Base-by-base conservation (phyloP, 176 grass and related monocot species). In the Aegilops umbellulata region DNA sequence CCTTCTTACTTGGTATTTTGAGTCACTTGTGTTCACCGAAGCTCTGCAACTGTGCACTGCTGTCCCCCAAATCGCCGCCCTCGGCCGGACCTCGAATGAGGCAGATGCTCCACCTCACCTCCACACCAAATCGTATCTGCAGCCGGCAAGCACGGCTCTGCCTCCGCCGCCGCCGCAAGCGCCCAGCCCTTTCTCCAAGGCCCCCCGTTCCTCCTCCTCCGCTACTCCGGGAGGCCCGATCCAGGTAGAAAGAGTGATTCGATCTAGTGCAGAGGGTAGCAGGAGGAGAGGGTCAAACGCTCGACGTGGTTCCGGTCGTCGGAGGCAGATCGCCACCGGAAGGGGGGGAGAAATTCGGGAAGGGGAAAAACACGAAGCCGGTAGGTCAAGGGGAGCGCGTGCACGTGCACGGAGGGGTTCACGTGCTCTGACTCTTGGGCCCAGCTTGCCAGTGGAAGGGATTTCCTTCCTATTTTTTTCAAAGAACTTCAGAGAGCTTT, bases 331-430 rank as follows among this genome's bases (percentile, higher is more conserved):
- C 73, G 49, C 44, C 73, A 51, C 72, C 72, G 69, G 72, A 29
- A 29, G 14, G 72, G 46, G 72, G 72, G 72, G 3, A 53, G 73
- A 76, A 76, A 76, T 76, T 30, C 15, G 46, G 73, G 73, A 76
- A 76, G 73, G 73, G 73, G 26, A 26, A 70, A 34, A 69, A 69
- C 30, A 49, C 44, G 4, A 53, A 22, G 44, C 46, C 7, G 73
- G 73, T 31, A 53, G 26, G 73, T 76, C 73, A 76, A 76, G 5
- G 4, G 44, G 73, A 58, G 53, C 0, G 19, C 53, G 17, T 30
- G 73, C 49, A 76, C 25, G 44, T 75, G 42, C 70, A 47, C 23
- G 39, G 38, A 32, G 11, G 29, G 10, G 69, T 42, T 71, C 69
- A 25, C 69, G n/a, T 47, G 42, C 26, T 30, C 15, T 31, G 26